phyloP scores from a whole-genome alignment of 805 yeast species.

The Cyberlindnera euphorbiae region DNA sequence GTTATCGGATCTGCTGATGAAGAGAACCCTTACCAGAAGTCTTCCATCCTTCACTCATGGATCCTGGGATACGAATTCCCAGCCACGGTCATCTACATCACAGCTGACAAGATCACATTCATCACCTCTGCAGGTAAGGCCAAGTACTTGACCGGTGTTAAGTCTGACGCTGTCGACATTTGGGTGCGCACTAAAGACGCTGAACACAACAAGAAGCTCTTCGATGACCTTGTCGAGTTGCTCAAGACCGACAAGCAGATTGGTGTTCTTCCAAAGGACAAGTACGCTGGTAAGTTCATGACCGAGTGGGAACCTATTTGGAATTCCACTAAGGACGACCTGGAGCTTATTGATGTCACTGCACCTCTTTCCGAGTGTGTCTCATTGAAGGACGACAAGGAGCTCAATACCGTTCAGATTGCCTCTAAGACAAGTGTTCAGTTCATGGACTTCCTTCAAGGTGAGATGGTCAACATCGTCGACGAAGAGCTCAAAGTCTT shows the following conservation, averaged over 20 bases:
- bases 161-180: slow-evolving; percentile 43
- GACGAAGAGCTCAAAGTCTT: slow-evolving; percentile 81
- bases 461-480: slow-evolving; percentile 80
- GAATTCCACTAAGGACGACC: slow-evolving; percentile 33
- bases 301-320: slow-evolving; percentile 64
- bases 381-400: slow-evolving; percentile 78
- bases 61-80: slow-evolving; percentile 92
- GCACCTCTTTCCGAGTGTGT: slow-evolving; percentile 50
- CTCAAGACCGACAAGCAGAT: slow-evolving; percentile 43
- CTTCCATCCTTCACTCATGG: slow-evolving; percentile 87
- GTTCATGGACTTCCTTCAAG: slow-evolving; percentile 76
- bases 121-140: slow-evolving; percentile 84
- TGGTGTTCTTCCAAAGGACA: slow-evolving; percentile 73
- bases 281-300: slow-evolving; percentile 77
- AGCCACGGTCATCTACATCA: slow-evolving; percentile 72
- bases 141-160: slow-evolving; percentile 63
- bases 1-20: slow-evolving; percentile 84
- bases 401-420: slow-evolving; percentile 54
- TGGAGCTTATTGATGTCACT: slow-evolving; percentile 49
- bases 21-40: slow-evolving; percentile 84
- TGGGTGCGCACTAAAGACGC: slow-evolving; percentile 80
- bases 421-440: slow-evolving; percentile 78
- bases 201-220: slow-evolving; percentile 65
- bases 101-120: slow-evolving; percentile 53
- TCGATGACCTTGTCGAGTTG: slow-evolving; percentile 47